Percentiles rank a stretch among this genome's conserved stretches.
These are phyloP conservation scores for Dictyostelium discoideum DNA, from an alignment of 78 protist species.

Conservation along the genomic window DNA sequence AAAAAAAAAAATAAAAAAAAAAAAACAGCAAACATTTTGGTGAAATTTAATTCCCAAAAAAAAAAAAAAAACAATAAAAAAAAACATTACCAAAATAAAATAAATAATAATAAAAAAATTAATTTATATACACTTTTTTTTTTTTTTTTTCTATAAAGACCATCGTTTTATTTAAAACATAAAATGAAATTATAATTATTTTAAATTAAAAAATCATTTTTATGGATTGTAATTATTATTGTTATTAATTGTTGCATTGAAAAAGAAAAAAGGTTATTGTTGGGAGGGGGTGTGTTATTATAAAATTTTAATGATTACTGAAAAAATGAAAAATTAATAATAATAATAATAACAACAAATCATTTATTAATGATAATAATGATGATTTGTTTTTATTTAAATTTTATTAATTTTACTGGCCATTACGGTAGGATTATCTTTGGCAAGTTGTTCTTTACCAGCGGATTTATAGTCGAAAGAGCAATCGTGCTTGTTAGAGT, in stretches of 20 bases:
- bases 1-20: too few species aligned
- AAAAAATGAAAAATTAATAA: neutral
- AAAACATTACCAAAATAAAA: too few species aligned
- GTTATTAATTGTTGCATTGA: neutral
- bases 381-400: slow-evolving; percentile 10
- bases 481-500: slow-evolving; percentile 88
- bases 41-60: too few species aligned
- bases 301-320: neutral
- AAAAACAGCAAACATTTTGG: too few species aligned
- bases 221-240: neutral
- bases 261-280: neutral
- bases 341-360: neutral
- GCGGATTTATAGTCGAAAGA: slow-evolving; percentile 84
- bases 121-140: neutral
- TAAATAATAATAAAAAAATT: neutral
- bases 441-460: slow-evolving; percentile 79
- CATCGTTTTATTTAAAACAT: neutral
- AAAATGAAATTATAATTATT: neutral
- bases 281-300: neutral
- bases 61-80: neutral
- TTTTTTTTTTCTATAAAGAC: neutral
- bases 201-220: neutral
- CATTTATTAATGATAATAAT: neutral
- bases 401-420: slow-evolving; percentile 69
- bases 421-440: slow-evolving; percentile 84